Evolutionary conservation across 345 rosid species (phyloP).

Genomic region (Bruguiera gymnorhiza): DNA sequence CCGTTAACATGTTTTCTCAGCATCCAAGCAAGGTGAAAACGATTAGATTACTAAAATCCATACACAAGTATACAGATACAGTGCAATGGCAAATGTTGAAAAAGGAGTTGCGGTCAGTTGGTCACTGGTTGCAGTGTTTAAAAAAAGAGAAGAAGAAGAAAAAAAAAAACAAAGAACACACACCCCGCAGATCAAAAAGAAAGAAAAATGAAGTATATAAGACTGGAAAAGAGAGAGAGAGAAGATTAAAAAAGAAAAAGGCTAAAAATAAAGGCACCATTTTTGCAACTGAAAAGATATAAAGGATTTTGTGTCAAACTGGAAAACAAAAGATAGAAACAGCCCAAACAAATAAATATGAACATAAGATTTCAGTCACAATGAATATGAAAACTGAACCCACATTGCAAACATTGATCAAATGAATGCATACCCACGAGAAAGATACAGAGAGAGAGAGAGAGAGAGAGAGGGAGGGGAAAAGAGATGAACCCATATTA

Average conservation of each 20-base stretch:
- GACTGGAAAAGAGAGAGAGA: constrained; percentile 2
- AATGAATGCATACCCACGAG: not conserved
- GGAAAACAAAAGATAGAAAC: constrained; percentile 23
- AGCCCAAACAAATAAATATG: not conserved
- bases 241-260: not conserved
- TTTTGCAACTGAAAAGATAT: constrained; percentile 20
- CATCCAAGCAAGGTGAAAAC: not conserved
- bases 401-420: not conserved
- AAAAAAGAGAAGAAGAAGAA: not conserved
- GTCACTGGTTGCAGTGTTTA: constrained; percentile 5
- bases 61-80: not conserved
- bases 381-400: constrained; percentile 5
- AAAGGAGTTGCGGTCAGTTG: not conserved
- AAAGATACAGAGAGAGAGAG: not conserved
- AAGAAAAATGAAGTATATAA: not conserved
- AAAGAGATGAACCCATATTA: not conserved
- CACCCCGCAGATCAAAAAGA: not conserved
- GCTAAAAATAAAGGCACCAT: constrained; percentile 11
- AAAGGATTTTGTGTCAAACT: constrained; percentile 1
- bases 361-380: not conserved
- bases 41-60: not conserved
- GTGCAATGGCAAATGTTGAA: constrained; percentile 5
- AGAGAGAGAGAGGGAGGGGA: not conserved
- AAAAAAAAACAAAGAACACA: too few relatives aligned
- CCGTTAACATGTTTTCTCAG: constrained; percentile 5